phyloP scores from a whole-genome alignment of 73 alveolate genomes.

The Tetrahymena borealis region DNA sequence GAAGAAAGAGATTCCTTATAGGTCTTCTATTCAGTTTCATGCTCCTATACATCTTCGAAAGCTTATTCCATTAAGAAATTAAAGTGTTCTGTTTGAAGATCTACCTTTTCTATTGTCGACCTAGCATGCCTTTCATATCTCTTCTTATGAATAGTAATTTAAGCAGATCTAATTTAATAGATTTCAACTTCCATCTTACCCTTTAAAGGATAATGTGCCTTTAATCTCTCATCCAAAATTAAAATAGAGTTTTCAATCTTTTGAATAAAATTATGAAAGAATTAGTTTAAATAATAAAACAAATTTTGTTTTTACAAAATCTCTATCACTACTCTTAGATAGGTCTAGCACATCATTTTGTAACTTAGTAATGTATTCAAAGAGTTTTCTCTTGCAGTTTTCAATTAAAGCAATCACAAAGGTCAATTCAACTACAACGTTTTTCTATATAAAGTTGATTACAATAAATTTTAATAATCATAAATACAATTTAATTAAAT shows the following conservation, averaged over 20 bases:
- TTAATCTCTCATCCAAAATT: not conserved
- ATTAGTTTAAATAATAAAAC: not conserved
- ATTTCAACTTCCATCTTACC: constrained; percentile 13
- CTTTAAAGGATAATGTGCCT: constrained; percentile 14
- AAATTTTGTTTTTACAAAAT: not conserved
- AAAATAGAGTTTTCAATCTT: constrained; percentile 5
- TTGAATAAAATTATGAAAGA: not conserved
- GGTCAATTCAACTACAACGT: constrained; percentile 4
- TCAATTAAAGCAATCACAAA: not conserved
- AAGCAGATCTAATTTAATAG: constrained; percentile 3
- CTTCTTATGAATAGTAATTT: constrained; percentile 34
- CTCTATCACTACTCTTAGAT: constrained; percentile 9
- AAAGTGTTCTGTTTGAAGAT: constrained; percentile 31
- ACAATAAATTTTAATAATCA: not conserved
- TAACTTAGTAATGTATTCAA: constrained; percentile 10
- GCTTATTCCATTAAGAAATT: constrained; percentile 33
- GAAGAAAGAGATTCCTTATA: not conserved
- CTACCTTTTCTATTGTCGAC: constrained; percentile 20
- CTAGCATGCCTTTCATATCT: constrained; percentile 44
- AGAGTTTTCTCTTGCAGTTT: not conserved
- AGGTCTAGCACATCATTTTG: not conserved
- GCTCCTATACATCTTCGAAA: constrained; percentile 27
- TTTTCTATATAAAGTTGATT: not conserved
- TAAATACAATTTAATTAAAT: not conserved
- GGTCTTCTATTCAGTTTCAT: not conserved